Base-by-base conservation (phyloP, 1,139 yeast species). In the Hansenula sp. region DNA sequence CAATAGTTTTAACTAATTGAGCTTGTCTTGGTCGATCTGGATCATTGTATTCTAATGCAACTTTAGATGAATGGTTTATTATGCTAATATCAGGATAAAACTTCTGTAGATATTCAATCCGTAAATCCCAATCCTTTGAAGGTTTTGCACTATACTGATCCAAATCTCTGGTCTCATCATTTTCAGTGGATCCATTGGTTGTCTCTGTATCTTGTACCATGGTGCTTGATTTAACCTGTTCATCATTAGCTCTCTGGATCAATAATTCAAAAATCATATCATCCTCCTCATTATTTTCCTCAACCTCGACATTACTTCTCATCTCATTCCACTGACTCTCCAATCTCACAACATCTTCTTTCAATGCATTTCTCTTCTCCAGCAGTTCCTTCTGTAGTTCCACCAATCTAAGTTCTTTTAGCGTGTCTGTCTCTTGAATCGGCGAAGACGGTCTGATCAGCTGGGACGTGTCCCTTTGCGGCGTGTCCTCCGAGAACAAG, bases 71-170 rank as follows among this genome's bases (percentile, higher is more conserved):
- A 12, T 30, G 14, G 10, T 35, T 11, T 3, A 9, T n/a, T 8
- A 39, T 21, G 1, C 12, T 14, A 6, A 39, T n/a, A 19, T 32
- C 32, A 3, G 39, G 39, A 14, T 39, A 39, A 17, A 39, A 36
- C 11, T 17, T 31, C n/a, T 28, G 19, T 6, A 39, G 20, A 13
- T 35, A 39, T 20, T 35, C 38, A 5, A 35, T 20, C 20, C 42
- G 30, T 6, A 31, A n/a, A 6, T 30, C 10, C 42, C 42, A 39
- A 24, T 39, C 34, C 24, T 35, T 39, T 6, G 32, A 32, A n/a
- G 42, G 42, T 18, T 30, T 25, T 2, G 42, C 38, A 16, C 21
- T 29, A n/a, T 26, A 39, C 11, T 27, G 17, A 9, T 35, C 30
- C 9, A 34, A 10, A 14, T 19, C 37, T 7, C 22, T 29, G 2